A percentile compares a stretch with the other conserved stretches of the same genome.
Conservation (phyloP, 1,139 yeast genomes). For the Pichia sp. region DNA sequence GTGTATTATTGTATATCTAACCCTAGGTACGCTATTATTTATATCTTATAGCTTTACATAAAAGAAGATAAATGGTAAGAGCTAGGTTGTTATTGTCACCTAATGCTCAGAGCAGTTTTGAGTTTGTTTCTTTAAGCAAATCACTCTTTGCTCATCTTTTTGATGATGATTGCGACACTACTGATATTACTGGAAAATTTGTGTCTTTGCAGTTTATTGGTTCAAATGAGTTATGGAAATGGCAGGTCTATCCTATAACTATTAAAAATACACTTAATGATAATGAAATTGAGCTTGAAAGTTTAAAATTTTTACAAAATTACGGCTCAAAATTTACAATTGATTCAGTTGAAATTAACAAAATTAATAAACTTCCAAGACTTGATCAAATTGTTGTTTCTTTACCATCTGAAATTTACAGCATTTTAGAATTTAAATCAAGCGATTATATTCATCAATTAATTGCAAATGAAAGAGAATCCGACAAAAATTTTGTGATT, state of each 20-base stretch:
- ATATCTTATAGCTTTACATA: no score
- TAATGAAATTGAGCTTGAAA: constrained; percentile 35
- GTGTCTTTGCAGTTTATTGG: constrained; percentile 35
- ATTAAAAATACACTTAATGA: constrained; percentile 27
- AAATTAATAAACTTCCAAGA: constrained; percentile 16
- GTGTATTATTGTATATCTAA: no score
- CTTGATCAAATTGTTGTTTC: constrained; percentile 28
- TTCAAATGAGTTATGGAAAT: constrained; percentile 37
- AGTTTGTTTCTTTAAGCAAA: constrained; percentile 18
- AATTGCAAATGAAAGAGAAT: constrained; percentile 32
- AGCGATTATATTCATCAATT: constrained; percentile 30
- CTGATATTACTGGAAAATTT: constrained; percentile 22
- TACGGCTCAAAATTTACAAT: constrained; percentile 31
- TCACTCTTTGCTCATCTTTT: constrained; percentile 12
- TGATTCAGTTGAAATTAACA: constrained; percentile 19
- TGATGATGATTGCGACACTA: constrained; percentile 3
- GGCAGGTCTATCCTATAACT: constrained; percentile 35
- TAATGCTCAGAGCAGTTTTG: constrained; percentile 14
- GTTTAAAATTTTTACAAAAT: constrained; percentile 33
- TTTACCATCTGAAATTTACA: constrained; percentile 42
- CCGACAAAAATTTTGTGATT: constrained; percentile 34
- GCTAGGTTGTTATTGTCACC: constrained; percentile 18
- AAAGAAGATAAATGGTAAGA: not conserved
- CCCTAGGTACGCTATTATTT: no score
- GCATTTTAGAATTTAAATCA: constrained; percentile 33